phyloP scores from a whole-genome alignment of 306 rosid genomes.

The Echinosophora koreensis region DNA sequence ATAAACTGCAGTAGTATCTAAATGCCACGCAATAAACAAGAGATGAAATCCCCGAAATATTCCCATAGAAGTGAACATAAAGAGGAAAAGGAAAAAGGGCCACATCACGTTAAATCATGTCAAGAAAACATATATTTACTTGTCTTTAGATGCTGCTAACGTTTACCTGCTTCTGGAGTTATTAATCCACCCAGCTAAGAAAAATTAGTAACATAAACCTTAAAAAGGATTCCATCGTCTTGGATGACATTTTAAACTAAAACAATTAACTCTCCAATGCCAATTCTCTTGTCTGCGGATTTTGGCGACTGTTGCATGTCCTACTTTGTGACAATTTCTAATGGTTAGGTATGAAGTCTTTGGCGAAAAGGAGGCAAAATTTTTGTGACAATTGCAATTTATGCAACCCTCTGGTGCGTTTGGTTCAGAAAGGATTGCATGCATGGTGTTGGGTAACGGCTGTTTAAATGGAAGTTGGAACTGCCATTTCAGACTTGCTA shows the following conservation, averaged over 20 bases:
- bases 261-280: not conserved
- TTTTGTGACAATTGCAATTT: no score
- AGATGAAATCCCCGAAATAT: not conserved
- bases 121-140: not conserved
- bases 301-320: no score
- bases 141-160: not conserved
- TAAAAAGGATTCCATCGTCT: not conserved
- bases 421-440: not conserved
- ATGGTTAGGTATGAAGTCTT: no score
- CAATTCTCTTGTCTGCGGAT: no score
- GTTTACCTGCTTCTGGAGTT: not conserved
- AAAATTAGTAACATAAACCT: conserved; percentile 5
- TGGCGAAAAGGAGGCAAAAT: no score
- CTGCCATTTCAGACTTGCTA: conserved; percentile 11
- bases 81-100: not conserved
- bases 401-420: no score
- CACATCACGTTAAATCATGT: not conserved
- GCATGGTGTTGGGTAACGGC: conserved; percentile 22
- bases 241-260: conserved; percentile 12
- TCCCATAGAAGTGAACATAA: not conserved
- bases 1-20: not conserved
- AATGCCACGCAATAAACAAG: not conserved
- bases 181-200: not conserved
- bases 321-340: no score
- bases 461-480: not conserved